phyloP scores from a whole-genome alignment of 1,139 yeast genomes.

The Hemisphaericaspora subhashii region DNA sequence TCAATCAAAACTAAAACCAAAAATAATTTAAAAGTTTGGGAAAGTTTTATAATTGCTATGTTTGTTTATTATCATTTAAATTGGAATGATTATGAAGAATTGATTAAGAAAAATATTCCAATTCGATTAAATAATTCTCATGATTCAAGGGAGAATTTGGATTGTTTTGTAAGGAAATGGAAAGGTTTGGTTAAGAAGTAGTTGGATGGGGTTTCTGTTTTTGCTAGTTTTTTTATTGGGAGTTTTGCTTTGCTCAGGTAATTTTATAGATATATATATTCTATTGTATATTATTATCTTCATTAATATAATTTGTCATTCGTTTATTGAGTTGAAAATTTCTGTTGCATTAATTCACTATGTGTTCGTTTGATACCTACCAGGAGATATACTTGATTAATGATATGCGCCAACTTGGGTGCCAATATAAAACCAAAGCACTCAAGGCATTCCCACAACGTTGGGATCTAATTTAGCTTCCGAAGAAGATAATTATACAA shows the following conservation, averaged over 20 bases:
- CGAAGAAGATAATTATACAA: too few species aligned
- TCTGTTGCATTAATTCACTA: too few species aligned
- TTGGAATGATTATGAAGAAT: conserved; percentile 40
- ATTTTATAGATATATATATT: background rate
- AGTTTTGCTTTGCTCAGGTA: background rate
- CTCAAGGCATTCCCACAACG: too few species aligned
- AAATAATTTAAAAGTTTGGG: conserved; percentile 32
- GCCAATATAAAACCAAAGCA: too few species aligned
- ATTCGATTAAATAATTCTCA: conserved; percentile 39
- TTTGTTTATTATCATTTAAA: conserved; percentile 44
- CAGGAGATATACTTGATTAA: too few species aligned
- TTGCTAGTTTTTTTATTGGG: background rate
- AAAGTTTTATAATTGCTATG: conserved; percentile 35
- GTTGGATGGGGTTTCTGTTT: background rate
- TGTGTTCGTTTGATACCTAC: too few species aligned
- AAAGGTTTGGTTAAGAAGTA: conserved; percentile 22
- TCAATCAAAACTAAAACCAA: conserved; percentile 34
- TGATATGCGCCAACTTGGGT: too few species aligned
- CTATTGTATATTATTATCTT: background rate
- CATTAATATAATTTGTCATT: background rate
- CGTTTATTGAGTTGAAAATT: background rate
- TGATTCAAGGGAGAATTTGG: conserved; percentile 36
- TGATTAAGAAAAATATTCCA: conserved; percentile 34
- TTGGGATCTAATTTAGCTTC: too few species aligned
- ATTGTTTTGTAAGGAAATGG: conserved; percentile 44